Conservation (phyloP, 805 yeast species). For the Nakazawaea pomicola region DNA sequence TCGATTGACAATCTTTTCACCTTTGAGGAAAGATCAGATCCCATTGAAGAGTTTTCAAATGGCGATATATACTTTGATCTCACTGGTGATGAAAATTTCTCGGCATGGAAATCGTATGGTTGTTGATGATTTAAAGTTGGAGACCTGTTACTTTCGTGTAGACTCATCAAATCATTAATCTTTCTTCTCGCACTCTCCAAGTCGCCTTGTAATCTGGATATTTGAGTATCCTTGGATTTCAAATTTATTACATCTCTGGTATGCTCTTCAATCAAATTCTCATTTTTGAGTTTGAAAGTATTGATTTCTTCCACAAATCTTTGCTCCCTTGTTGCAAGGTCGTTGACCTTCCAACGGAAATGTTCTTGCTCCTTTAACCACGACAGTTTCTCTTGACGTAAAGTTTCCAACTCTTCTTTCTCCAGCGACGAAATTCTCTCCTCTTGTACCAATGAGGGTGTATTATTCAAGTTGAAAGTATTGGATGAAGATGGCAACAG, state of each 20-base stretch:
- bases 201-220: slow-evolving; percentile 56
- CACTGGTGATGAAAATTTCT: slow-evolving; percentile 7
- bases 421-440: slow-evolving; percentile 23
- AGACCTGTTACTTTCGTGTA: too few species aligned
- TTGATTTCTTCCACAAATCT: slow-evolving; percentile 28
- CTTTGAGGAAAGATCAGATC: slow-evolving; percentile 25
- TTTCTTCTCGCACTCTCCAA: slow-evolving; percentile 54
- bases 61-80: slow-evolving; percentile 9
- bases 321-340: slow-evolving; percentile 24
- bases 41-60: slow-evolving; percentile 10
- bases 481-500: slow-evolving; percentile 6
- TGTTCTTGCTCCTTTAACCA: slow-evolving; percentile 35
- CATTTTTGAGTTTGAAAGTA: slow-evolving; percentile 30
- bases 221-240: slow-evolving; percentile 67
- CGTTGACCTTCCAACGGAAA: slow-evolving; percentile 24
- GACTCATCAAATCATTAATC: too few species aligned
- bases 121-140: slow-evolving; percentile 42
- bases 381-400: slow-evolving; percentile 48
- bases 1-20: slow-evolving; percentile 29
- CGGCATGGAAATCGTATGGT: slow-evolving; percentile 1
- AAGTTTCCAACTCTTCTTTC: slow-evolving; percentile 40
- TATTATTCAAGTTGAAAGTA: slow-evolving; percentile 7
- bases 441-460: slow-evolving; percentile 14
- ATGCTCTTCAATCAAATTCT: slow-evolving; percentile 42
- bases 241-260: slow-evolving; percentile 44